phyloP scores from a whole-genome alignment of 2,329 filamentous ascomycete species.

The Sclerotiophoma versabilis region DNA sequence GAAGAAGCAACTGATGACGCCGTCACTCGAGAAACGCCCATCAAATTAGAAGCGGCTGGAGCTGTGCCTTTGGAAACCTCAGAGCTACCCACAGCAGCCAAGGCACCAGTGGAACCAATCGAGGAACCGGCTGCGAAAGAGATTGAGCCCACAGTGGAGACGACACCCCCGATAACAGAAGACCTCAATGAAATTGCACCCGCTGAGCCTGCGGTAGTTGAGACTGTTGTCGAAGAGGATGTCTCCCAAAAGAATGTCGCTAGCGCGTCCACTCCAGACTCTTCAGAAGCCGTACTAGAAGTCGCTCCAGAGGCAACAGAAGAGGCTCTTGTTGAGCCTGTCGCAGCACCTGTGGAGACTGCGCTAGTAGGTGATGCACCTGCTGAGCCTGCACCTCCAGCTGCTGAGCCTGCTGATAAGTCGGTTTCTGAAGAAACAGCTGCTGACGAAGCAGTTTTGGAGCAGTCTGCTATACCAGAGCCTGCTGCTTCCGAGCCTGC shows the following conservation, averaged over 20 bases:
- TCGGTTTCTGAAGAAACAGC: not conserved
- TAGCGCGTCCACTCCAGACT: not conserved
- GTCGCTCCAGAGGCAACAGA: not conserved
- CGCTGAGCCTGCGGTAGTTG: not conserved
- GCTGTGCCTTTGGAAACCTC: not conserved
- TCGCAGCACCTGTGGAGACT: not conserved
- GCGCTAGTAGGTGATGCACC: not conserved
- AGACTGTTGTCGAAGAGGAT: not conserved
- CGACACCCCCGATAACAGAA: not conserved
- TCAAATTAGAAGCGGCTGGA: not conserved
- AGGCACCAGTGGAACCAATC: too few relatives aligned
- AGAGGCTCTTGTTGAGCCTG: not conserved
- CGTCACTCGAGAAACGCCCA: not conserved
- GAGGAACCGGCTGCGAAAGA: not conserved
- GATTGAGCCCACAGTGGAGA: not conserved
- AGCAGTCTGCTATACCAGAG: not conserved
- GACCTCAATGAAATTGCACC: not conserved
- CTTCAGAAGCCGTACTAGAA: not conserved
- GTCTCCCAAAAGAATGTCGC: too few relatives aligned
- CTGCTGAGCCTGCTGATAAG: not conserved
- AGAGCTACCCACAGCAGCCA: not conserved
- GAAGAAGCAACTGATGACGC: conserved; percentile 1
- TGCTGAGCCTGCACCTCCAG: not conserved
- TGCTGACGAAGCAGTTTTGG: not conserved
- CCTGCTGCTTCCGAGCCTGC: not conserved